Evolutionary conservation across 1,284 basidiomycete genomes (phyloP), one percentile per base, ranked within the genome.

Genomic region (Leccinum solheimii): DNA sequence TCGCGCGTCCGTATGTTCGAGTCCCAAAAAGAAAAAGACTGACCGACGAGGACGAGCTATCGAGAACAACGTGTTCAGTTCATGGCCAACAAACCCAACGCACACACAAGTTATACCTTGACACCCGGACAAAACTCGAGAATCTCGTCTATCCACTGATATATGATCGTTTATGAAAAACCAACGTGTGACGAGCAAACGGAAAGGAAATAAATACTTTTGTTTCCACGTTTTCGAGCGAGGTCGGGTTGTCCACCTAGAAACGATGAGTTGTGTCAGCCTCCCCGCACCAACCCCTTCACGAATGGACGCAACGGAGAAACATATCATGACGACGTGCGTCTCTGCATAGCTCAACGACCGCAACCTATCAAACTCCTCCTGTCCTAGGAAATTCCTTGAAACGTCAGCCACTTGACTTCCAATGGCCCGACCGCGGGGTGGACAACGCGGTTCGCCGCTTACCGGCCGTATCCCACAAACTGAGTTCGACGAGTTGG

Each of bases 391-490:
- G 57, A 45, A 55, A 53, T 49, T 59, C 57, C 74, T 74, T 75
- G 61, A 68, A 54, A 62, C 63, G 67, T 75, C 59, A 76, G 74
- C 69, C 45, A 48, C 45, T 48, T 10, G 43, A 10, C 5, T 1
- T 6, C 40, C 40, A 43, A 43, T 16, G 19, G 19, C 19, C 43
- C 43, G 43, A 45, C 43, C 43, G 3, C 43, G n/a, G 9, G 43
- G 9, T 2, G n/a, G 5, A 19, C 40, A 6, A 43, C 10, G 21
- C 13, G 11, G 7, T 48, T 13, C 21, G 53, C 57, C 57, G 78
- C 86, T 67, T 70, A 93, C 94, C 94, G 43, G 96, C 96, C 48
- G 96, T 98, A 75, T 98, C 97, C 96, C 96, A 98, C 62, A 98
- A 74, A 70, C 93, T 94, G 55, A 98, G 80, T 72, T 98, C 96